Percentiles rank a stretch among this genome's conserved stretches.
phyloP scores from a whole-genome alignment of 2,329 filamentous ascomycete genomes.

The Botrytis cinerea region DNA sequence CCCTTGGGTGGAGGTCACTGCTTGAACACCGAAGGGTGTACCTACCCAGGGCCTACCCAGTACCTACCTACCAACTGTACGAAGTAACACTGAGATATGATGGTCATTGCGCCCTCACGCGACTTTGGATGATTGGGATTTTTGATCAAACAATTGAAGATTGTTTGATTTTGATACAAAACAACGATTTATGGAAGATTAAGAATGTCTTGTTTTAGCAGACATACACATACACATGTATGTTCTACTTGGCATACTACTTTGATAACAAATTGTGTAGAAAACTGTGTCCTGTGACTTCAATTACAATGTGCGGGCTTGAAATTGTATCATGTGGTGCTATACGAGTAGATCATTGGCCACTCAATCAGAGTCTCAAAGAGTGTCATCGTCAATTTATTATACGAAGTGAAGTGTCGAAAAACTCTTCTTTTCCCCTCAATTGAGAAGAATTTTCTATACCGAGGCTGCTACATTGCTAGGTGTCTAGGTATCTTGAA shows the following conservation, averaged over 20 bases:
- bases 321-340: conserved; percentile 1
- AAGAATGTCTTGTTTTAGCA: neutral
- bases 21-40: neutral
- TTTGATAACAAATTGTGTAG: neutral
- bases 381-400: neutral
- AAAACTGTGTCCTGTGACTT: neutral
- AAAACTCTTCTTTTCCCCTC: neutral
- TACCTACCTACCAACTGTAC: neutral
- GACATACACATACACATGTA: neutral
- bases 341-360: neutral
- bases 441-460: neutral
- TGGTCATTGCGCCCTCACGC: neutral
- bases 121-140: neutral
- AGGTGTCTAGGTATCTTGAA: no score
- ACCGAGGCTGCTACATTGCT: neutral
- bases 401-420: neutral
- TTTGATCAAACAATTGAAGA: neutral
- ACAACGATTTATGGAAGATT: neutral
- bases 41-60: no score
- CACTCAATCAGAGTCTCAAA: neutral
- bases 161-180: neutral
- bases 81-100: neutral
- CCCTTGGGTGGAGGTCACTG: neutral
- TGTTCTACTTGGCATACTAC: conserved; percentile 3
- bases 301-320: neutral